Conservation (phyloP, 1,284 basidiomycete genomes). For the Ganoderma resinaceum region DNA sequence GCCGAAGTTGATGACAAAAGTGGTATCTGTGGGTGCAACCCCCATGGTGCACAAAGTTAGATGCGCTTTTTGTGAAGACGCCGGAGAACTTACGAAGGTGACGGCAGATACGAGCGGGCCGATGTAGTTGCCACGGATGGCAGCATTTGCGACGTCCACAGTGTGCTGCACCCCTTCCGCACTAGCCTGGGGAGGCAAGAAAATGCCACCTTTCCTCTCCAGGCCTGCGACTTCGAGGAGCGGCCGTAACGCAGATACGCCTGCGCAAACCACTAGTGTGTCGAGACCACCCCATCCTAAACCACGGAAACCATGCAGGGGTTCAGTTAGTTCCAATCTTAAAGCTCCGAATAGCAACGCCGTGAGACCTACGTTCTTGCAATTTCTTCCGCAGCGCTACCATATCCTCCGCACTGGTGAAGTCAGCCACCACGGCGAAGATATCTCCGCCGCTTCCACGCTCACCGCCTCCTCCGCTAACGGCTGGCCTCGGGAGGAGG, state of each 20-base stretch:
- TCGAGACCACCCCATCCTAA: constrained; percentile 85
- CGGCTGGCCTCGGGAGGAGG: constrained; percentile 27
- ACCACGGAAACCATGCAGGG: background rate
- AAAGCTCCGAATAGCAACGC: constrained; percentile 15
- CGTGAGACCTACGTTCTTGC: constrained; percentile 56
- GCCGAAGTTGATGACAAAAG: constrained; percentile 72
- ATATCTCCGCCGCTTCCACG: constrained; percentile 1
- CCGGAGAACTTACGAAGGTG: constrained; percentile 61
- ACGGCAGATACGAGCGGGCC: constrained; percentile 71
- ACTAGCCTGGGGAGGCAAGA: constrained; percentile 46
- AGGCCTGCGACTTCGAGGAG: constrained; percentile 78
- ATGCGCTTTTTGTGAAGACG: background rate
- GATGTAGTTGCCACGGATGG: constrained; percentile 66
- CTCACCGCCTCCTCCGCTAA: constrained; percentile 4
- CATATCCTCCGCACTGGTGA: constrained; percentile 74
- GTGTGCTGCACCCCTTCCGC: constrained; percentile 58
- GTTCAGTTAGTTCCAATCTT: background rate
- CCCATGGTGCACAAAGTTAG: background rate
- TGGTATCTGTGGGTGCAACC: constrained; percentile 65
- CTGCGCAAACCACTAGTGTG: constrained; percentile 86
- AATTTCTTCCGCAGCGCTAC: constrained; percentile 63
- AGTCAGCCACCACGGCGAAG: constrained; percentile 65
- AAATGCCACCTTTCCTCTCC: constrained; percentile 46
- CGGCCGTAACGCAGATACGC: constrained; percentile 85
- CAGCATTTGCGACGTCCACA: constrained; percentile 59